These are phyloP conservation scores for Saturnispora saitoi DNA, from an alignment of 805 yeast species.

Conservation along the genomic window DNA sequence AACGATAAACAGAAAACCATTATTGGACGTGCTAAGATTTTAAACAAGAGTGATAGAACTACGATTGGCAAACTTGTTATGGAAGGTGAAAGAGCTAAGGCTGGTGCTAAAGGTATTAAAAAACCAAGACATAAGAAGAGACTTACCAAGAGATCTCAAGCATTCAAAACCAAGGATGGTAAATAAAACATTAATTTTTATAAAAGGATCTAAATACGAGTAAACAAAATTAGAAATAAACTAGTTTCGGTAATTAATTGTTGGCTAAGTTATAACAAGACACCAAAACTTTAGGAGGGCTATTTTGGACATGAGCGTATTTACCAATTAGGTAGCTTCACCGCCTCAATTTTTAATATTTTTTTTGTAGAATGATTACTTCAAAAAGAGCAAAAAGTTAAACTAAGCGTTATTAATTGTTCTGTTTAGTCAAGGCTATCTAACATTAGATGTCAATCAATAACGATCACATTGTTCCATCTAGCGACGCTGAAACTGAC, in stretches of 20 bases:
- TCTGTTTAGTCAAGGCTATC: background rate
- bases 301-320: background rate
- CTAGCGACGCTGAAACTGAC: conserved; percentile 89
- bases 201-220: background rate
- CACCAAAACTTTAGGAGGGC: too few relatives aligned
- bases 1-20: conserved; percentile 65
- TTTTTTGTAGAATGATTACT: background rate
- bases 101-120: conserved; percentile 54
- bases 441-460: background rate
- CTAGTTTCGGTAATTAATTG: too few relatives aligned
- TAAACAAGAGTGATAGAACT: conserved; percentile 75
- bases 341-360: background rate
- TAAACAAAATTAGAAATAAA: background rate
- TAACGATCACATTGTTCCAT: conserved; percentile 11
- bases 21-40: conserved; percentile 69
- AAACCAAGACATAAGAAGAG: conserved; percentile 51
- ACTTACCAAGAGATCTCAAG: conserved; percentile 41
- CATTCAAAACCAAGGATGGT: conserved; percentile 16
- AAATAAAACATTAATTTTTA: background rate
- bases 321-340: background rate
- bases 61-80: conserved; percentile 49
- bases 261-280: too few relatives aligned
- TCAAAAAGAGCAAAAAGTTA: background rate
- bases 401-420: background rate
- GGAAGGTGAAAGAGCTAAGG: conserved; percentile 75